These are phyloP conservation scores for Mycena haematopus DNA, from an alignment of 768 basidiomycete genomes.

Conservation along the genomic window DNA sequence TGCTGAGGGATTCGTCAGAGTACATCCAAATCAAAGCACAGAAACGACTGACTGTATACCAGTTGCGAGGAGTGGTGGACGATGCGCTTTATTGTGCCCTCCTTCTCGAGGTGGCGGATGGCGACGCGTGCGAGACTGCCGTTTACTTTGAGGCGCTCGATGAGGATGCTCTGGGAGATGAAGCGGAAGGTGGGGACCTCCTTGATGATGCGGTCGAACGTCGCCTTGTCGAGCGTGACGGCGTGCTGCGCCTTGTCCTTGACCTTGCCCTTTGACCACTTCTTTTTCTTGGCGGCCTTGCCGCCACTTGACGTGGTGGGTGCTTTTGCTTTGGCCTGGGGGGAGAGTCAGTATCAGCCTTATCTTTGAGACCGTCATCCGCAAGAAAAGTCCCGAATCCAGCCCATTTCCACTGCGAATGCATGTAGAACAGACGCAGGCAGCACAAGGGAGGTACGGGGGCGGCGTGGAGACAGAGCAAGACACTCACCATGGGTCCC, in stretches of 20 bases:
- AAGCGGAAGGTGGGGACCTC: conserved; percentile 99
- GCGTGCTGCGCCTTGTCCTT: conserved; percentile 99
- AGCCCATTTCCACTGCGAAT: conserved; percentile 9
- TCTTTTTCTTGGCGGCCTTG: conserved; percentile 99
- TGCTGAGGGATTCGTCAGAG: conserved; percentile 40
- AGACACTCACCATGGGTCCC: conserved; percentile 11
- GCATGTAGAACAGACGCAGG: no score
- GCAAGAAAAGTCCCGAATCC: no score
- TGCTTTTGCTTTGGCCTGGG: conserved; percentile 80
- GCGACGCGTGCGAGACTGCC: conserved; percentile 92
- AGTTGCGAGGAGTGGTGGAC: conserved; percentile 95
- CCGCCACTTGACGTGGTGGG: conserved; percentile 75
- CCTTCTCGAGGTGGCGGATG: conserved; percentile 91
- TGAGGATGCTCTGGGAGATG: conserved; percentile 97
- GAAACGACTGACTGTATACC: conserved; percentile 86
- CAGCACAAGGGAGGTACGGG: neutral
- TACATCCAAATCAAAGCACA: neutral
- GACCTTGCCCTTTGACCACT: conserved; percentile 99
- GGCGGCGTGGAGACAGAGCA: neutral
- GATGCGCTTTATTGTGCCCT: conserved; percentile 93
- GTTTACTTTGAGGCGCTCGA: conserved; percentile 97
- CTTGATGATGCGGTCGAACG: conserved; percentile 94
- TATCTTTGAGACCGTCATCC: no score
- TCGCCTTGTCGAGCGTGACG: conserved; percentile 92
- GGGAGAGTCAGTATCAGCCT: conserved; percentile 2